These are phyloP conservation scores for Diaporthe nobilis DNA, from an alignment of 2,329 filamentous ascomycete genomes.

Conservation along the genomic window DNA sequence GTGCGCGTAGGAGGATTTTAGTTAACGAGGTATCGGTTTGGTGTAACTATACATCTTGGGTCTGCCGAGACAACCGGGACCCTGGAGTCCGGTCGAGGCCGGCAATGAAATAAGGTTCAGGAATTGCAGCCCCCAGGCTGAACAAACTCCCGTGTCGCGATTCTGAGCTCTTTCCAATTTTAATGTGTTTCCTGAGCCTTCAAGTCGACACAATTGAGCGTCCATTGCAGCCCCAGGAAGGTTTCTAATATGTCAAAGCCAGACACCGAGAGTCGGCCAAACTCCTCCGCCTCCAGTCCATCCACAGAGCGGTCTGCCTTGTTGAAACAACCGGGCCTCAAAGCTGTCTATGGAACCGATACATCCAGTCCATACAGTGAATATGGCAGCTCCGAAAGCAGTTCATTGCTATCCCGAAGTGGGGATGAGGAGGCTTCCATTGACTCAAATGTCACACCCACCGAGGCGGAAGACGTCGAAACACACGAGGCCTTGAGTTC, in stretches of 20 bases:
- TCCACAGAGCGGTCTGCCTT: slow-evolving; percentile 34
- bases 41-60: neutral
- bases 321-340: slow-evolving; percentile 14
- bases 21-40: neutral
- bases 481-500: neutral
- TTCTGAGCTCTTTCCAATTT: neutral
- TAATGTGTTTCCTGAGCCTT: neutral
- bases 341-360: slow-evolving; percentile 11
- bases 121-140: neutral
- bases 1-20: neutral
- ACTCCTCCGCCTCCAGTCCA: neutral
- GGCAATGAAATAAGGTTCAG: slow-evolving; percentile 6
- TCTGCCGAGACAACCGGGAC: neutral
- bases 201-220: neutral
- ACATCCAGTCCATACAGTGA: neutral
- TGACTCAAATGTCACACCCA: slow-evolving; percentile 2
- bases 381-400: slow-evolving; percentile 4
- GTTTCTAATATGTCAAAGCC: slow-evolving; percentile 8
- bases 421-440: slow-evolving; percentile 39
- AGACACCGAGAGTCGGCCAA: neutral
- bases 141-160: neutral
- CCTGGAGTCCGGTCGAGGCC: neutral
- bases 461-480: neutral
- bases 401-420: neutral
- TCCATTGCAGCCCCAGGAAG: neutral